Evolutionary conservation across 768 basidiomycete species (phyloP), one percentile per base, ranked within the genome.

Genomic region (Lactarius deliciosus): DNA sequence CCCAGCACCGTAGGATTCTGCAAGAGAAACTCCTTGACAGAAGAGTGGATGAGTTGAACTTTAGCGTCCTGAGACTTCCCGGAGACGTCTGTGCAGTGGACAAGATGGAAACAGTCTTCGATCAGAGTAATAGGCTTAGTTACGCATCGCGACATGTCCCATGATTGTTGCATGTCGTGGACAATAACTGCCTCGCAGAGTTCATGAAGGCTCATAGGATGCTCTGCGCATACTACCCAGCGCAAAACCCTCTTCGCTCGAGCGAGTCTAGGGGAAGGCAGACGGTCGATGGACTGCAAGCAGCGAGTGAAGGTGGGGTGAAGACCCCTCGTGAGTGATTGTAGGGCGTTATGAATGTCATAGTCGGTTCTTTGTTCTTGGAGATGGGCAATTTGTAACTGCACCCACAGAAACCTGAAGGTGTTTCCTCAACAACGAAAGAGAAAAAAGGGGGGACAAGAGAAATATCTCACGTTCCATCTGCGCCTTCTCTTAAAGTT

Each of bases 81-180:
- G n/a, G 45, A 61, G 4, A 45, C 25, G 30, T 50, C 60, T 13
- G 63, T 57, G 38, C 38, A 34, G 54, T 32, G 32, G 38, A 64
- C 56, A n/a, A 64, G 63, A 25, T 58, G 30, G 20, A 57, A 55
- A 34, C 54, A 64, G 57, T 64, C 63, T 45, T 64, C 63, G 20
- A 64, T 64, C 41, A 64, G 20, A 58, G 11, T 59, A 25, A 28
- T 28, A 1, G 63, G 63, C 25, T 34, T 25, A 4, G 30, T 64
- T 40, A 64, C 16, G 34, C 63, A 64, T 59, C 57, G 57, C 15
- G 43, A 58, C 7, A 6, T 20, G 25, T 64, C 63, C 63, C 63
- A 63, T n/a, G 30, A 15, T 45, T 53, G 15, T 15, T 57, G 28
- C 63, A 64, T 64, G 25, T 64, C 57, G 6, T 58, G 55, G 34